Conservation (phyloP, 2,329 filamentous ascomycete species). For the Clathrospora elynae region DNA sequence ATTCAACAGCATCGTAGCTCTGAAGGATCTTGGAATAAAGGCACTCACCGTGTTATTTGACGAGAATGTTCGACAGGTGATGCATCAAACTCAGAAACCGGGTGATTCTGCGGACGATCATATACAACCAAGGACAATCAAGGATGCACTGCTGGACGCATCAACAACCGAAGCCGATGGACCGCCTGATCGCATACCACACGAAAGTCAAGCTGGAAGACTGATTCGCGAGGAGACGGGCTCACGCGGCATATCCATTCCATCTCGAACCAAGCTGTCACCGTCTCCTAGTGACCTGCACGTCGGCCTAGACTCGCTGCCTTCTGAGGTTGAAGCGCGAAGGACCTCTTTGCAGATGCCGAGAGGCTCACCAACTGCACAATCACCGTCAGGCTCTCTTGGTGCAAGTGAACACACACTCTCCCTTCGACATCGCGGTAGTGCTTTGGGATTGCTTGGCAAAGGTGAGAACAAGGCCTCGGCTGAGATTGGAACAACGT, state of each 20-base stretch:
- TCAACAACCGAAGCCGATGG: constrained; percentile 83
- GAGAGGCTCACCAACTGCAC: constrained; percentile 30
- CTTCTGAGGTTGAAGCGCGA: constrained; percentile 44
- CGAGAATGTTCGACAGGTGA: constrained; percentile 61
- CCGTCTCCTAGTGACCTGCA: constrained; percentile 22
- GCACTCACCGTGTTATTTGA: constrained; percentile 94
- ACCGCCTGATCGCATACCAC: constrained; percentile 52
- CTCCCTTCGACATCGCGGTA: constrained; percentile 56
- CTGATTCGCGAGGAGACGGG: constrained; percentile 33
- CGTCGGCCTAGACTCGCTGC: constrained; percentile 30
- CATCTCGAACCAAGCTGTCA: constrained; percentile 27
- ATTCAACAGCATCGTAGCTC: constrained; percentile 72
- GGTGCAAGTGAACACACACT: constrained; percentile 42
- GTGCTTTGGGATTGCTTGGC: constrained; percentile 65
- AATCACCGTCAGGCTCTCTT: constrained; percentile 41
- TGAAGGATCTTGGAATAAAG: constrained; percentile 76
- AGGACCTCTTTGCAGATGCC: constrained; percentile 40
- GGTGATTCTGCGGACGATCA: constrained; percentile 44
- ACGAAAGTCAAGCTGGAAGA: constrained; percentile 50
- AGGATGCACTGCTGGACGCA: constrained; percentile 88
- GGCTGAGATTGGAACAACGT: constrained; percentile 68
- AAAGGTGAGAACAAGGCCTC: constrained; percentile 64
- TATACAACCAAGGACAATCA: constrained; percentile 71
- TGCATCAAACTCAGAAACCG: constrained; percentile 43
- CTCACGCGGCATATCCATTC: constrained; percentile 26